Base-by-base conservation (phyloP, 495 filamentous ascomycete genomes). In the Penicillium ucsense region DNA sequence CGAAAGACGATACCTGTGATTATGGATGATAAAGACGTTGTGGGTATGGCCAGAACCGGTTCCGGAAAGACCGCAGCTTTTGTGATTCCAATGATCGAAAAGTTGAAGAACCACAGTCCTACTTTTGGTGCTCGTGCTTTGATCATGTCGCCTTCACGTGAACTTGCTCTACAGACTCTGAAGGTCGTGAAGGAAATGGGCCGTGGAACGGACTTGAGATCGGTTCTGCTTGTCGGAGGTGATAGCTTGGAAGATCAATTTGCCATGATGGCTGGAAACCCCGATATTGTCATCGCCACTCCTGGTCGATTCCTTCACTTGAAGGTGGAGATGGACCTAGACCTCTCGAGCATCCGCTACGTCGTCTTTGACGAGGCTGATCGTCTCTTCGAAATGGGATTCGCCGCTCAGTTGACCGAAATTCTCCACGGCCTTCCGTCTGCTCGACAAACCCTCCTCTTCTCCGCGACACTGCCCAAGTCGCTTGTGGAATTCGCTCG, bases 311-410 rank as follows among this genome's bases (percentile, higher is more conserved):
- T 97, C 58, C 63, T 97, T 49, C 94, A 98, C 72, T 66, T 98
- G 48, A 87, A 94, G 64, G 91, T 96, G 6, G 92, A 97, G 62
- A 95, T 95, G 92, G 71, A 78, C 31, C 72, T 98, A 43, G 85
- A 95, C 59, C 70, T 98, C 31, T 85, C 82, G 3, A 91, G 85
- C 8, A 81, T 96, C 43, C 72, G 77, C 39, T 98, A 96, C 57
- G 86, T 94, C 29, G 92, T 97, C 31, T 97, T 98, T 40, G 92
- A 98, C 63, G 92, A 98, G 61, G 92, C 92, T 9, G 92, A 98
- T 73, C 76, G 92, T 41, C 72, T 98, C 3, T 98, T 97, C 66
- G 92, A 98, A 66, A 94, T 96, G 88, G 92, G 92, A 50, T 98
- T 98, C 63, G 88, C 88, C 11, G 80, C 85, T 5, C 94, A 98